Base-by-base conservation (phyloP, 257 asterid genomes). In the Solanum piurae region DNA sequence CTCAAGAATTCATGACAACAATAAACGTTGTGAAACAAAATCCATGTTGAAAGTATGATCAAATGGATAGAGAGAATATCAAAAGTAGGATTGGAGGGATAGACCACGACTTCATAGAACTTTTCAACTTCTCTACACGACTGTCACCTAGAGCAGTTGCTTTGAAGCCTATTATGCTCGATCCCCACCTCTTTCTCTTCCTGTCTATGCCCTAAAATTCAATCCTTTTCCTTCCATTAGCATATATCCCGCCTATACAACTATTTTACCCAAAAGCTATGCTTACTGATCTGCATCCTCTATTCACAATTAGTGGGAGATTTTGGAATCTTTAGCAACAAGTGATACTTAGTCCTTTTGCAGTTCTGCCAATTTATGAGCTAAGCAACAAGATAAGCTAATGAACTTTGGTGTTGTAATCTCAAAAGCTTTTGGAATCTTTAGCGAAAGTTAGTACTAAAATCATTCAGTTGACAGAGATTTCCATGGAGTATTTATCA, bases 101-200 rank as follows among this genome's bases (percentile, higher is more conserved):
- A 12, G 98, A 93, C 89, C 95, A 87, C n/a, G 97, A 96, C 25
- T 93, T 91, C 93, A 93, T 85, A 4, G 96, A 93, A 84, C 91
- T 91, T 89, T 92, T 93, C 86, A 94, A 86, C 93, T 92, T 95
- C 92, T 95, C 98, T 89, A 94, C 92, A 83, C 95, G 90, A 12
- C 93, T 91, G 18, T 93, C 93, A 31, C 93, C 93, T 69, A 93
- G 89, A 31, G 91, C 75, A 87, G 90, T 93, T 89, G 92, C 90
- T 90, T 95, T 96, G 29, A 95, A 89, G 79, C 96, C 95, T 95
- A 93, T 94, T 82, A 46, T 12, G 64, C 46, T 62, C 86, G 87
- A 68, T 27, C 21, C 37, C 74, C 9, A 27, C 20, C 36, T 89
- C 46, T 90, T 85, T 91, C 64, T 92, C 87, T 87, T 94, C 91